Evolutionary conservation across 306 rosid genomes (phyloP).

Genomic region (Fragaria ananassa): DNA sequence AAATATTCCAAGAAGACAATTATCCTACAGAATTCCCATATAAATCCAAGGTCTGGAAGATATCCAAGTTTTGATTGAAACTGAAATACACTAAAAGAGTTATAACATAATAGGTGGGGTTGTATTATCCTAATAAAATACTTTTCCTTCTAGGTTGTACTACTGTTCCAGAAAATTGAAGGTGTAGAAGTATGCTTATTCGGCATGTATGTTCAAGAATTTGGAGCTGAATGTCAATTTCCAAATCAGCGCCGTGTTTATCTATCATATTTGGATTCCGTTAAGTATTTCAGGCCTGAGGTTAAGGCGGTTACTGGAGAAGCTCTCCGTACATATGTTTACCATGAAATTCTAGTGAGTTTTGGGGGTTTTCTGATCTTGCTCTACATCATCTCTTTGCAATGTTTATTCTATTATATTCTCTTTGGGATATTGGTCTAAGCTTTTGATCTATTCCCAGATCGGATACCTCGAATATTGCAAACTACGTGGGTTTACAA

Average conservation of each 20-base stretch:
- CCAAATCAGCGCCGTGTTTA: constrained; percentile 98
- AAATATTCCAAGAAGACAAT: constrained; percentile 92
- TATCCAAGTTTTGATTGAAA: not conserved
- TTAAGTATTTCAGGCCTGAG: constrained; percentile 96
- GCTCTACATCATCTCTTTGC: constrained; percentile 3
- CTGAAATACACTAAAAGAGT: not conserved
- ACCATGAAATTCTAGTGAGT: constrained; percentile 92
- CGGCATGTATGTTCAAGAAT: constrained; percentile 99
- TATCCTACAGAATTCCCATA: constrained; percentile 94
- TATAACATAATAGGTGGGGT: not conserved
- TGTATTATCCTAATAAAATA: constrained; percentile 9
- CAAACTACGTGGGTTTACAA: constrained; percentile 88
- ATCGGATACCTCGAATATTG: constrained; percentile 98
- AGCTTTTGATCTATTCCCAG: constrained; percentile 33
- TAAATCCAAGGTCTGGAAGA: constrained; percentile 73
- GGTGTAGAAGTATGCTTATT: constrained; percentile 98
- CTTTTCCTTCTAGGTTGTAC: constrained; percentile 55
- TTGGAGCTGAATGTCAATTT: constrained; percentile 83
- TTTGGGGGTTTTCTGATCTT: constrained; percentile 6
- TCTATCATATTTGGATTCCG: constrained; percentile 94
- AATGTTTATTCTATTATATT: constrained; percentile 15
- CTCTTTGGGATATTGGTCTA: constrained; percentile 23
- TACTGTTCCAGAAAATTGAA: constrained; percentile 95
- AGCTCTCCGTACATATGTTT: constrained; percentile 94
- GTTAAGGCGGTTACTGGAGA: constrained; percentile 85